Evolutionary conservation across 805 yeast genomes (phyloP).

Genomic region (Candida rishiriensis): DNA sequence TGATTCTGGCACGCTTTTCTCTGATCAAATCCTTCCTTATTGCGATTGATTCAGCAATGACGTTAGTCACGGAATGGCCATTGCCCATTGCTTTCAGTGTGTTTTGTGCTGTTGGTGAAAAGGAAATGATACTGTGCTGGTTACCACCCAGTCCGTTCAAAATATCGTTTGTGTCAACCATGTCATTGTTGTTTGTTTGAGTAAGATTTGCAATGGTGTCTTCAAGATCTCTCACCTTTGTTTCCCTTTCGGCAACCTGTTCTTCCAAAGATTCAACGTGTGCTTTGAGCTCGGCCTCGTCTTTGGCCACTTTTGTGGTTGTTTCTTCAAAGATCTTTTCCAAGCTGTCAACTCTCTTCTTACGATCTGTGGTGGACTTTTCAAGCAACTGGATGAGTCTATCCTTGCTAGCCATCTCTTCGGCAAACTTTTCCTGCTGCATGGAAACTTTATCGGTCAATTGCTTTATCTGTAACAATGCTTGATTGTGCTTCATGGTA

Average conservation of each 20-base stretch:
- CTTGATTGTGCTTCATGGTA: constrained; percentile 36
- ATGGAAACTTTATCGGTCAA: constrained; percentile 39
- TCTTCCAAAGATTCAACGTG: constrained; percentile 33
- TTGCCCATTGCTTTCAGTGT: constrained; percentile 36
- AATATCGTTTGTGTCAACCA: constrained; percentile 6
- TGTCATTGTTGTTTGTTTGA: constrained; percentile 10
- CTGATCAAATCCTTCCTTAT: constrained; percentile 61
- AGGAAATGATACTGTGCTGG: constrained; percentile 18
- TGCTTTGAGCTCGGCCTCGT: constrained; percentile 32
- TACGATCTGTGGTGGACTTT: constrained; percentile 47
- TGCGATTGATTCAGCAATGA: constrained; percentile 59
- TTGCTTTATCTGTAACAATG: constrained; percentile 41
- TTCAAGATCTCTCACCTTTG: constrained; percentile 39
- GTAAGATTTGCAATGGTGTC: constrained; percentile 40
- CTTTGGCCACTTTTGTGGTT: constrained; percentile 34
- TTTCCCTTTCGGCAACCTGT: constrained; percentile 32
- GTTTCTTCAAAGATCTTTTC: constrained; percentile 44
- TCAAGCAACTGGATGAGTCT: constrained; percentile 55
- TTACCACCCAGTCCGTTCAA: constrained; percentile 18
- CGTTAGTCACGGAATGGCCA: constrained; percentile 61
- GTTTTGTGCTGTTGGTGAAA: constrained; percentile 57
- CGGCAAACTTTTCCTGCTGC: constrained; percentile 46
- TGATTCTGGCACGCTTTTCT: constrained; percentile 68
- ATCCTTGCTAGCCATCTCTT: constrained; percentile 59
- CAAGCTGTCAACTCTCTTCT: constrained; percentile 47